A percentile compares a stretch with the other conserved stretches of the same genome.
These are phyloP conservation scores for Collybiopsis luxurians DNA, from an alignment of 768 basidiomycete species.

Conservation along the genomic window DNA sequence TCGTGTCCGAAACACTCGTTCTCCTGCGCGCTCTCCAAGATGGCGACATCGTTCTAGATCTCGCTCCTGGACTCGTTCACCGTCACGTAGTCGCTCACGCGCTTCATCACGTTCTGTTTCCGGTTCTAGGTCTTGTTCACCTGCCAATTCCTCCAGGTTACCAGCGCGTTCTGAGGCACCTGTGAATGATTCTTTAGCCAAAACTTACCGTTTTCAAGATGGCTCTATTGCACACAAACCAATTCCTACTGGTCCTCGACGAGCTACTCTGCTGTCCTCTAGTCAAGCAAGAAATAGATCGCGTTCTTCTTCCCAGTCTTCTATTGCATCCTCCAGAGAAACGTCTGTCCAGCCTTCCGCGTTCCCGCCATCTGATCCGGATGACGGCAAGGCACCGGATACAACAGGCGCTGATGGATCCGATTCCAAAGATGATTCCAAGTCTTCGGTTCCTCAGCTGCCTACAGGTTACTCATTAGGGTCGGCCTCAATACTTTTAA, in stretches of 20 bases:
- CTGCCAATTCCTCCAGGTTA: not conserved
- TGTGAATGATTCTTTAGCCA: not conserved
- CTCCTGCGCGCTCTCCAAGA: slow-evolving; percentile 27
- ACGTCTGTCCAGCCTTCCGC: slow-evolving; percentile 31
- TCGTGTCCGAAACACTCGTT: slow-evolving; percentile 16
- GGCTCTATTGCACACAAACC: not conserved
- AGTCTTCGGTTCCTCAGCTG: not conserved
- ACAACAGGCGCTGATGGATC: not conserved
- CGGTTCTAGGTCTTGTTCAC: slow-evolving; percentile 20
- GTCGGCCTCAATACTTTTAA: not conserved
- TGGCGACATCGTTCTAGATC: slow-evolving; percentile 18
- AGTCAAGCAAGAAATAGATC: slow-evolving; percentile 34
- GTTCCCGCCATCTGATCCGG: slow-evolving; percentile 18
- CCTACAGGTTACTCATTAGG: not conserved
- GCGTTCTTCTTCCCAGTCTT: slow-evolving; percentile 53
- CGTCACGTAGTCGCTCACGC: slow-evolving; percentile 9
- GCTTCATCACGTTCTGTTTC: slow-evolving; percentile 16
- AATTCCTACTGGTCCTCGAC: not conserved
- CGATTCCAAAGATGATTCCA: too few relatives aligned
- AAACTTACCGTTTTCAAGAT: not conserved
- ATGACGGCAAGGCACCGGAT: not conserved
- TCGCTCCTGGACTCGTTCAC: slow-evolving; percentile 14
- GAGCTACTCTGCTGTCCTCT: slow-evolving; percentile 6
- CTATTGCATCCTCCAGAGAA: slow-evolving; percentile 49
- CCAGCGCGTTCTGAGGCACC: not conserved